A percentile compares a stretch with the other conserved stretches of the same genome.
phyloP scores from a whole-genome alignment of 2,329 filamentous ascomycete genomes.

The Fusarium nelsonii region DNA sequence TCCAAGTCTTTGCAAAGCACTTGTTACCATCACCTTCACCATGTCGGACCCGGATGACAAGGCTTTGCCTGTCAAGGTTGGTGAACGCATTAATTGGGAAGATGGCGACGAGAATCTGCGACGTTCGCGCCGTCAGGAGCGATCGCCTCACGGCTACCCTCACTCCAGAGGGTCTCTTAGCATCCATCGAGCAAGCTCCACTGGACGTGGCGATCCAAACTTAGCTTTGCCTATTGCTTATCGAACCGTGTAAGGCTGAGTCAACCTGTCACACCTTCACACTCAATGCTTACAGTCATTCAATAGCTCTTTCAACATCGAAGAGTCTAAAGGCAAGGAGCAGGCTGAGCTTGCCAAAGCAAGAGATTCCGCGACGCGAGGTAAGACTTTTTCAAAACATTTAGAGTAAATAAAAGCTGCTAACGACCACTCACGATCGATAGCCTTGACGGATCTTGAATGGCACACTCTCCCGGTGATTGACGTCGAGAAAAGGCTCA shows the following conservation, averaged over 20 bases:
- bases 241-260: neutral
- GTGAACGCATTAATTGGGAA: constrained; percentile 15
- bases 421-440: fast-evolving
- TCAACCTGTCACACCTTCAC: fast-evolving
- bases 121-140: neutral
- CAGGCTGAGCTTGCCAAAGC: constrained; percentile 1
- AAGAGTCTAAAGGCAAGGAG: constrained; percentile 23
- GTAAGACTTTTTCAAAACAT: no score
- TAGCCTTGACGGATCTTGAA: constrained; percentile 14
- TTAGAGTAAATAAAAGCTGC: fast-evolving
- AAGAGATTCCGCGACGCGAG: constrained; percentile 4
- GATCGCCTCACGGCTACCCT: neutral
- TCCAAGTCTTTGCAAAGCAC: no score
- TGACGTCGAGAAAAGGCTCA: constrained; percentile 21
- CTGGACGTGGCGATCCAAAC: constrained; percentile 3
- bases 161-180: constrained; percentile 10
- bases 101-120: constrained; percentile 9
- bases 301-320: constrained; percentile 5
- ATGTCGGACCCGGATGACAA: constrained; percentile 20
- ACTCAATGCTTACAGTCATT: neutral
- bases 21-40: no score
- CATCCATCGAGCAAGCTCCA: neutral
- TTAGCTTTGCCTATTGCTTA: constrained; percentile 12
- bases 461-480: constrained; percentile 8
- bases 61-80: neutral